Base-by-base conservation (phyloP, 805 yeast species). In the Ogataea sp. region DNA sequence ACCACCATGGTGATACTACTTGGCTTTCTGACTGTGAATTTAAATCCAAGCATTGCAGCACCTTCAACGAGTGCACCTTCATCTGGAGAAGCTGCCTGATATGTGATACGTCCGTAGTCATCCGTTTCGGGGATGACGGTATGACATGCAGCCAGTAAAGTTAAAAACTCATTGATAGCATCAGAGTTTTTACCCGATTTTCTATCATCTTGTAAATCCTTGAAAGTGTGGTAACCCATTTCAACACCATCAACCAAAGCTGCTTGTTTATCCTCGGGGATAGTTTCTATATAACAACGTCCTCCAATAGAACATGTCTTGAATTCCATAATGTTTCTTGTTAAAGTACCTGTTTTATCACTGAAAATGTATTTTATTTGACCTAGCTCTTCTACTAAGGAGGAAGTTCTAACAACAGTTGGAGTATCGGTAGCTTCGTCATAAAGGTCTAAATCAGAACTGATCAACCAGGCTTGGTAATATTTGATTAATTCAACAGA, bases 61-160 rank as follows among this genome's bases (percentile, higher is more conserved):
- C 99, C 99, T 51, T 89, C 88, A 2, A 93, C 99, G 44, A 93
- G 69, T 0, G 99, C 99, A 38, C 98, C 98, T 67, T 94, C 98
- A 65, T 93, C 99, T 0, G 98, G 98, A 0, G 97, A 89, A 0
- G 98, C 96, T 1, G 99, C 98, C 62, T 93, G 99, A 58, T 94
- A 93, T 58, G 86, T 89, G 46, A 93, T 80, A 2, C 70, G 49
- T 0, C 83, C 85, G 41, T 65, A 67, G 1, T 70, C 78, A 43
- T 70, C 71, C 16, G 73, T 66, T 58, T 93, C 98, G 0, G 99
- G 99, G 45, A 93, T 93, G 31, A 93, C 99, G 0, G 99, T 94
- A 54, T 93, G 99, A 58, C 98, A 93, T 0, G 95, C 79, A 30
- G 97, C 86, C 43, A 93, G 67, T 36, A 89, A 65, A 1, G 89